Conservation (phyloP, 1,284 basidiomycete species). For the Ustilago esculenta region DNA sequence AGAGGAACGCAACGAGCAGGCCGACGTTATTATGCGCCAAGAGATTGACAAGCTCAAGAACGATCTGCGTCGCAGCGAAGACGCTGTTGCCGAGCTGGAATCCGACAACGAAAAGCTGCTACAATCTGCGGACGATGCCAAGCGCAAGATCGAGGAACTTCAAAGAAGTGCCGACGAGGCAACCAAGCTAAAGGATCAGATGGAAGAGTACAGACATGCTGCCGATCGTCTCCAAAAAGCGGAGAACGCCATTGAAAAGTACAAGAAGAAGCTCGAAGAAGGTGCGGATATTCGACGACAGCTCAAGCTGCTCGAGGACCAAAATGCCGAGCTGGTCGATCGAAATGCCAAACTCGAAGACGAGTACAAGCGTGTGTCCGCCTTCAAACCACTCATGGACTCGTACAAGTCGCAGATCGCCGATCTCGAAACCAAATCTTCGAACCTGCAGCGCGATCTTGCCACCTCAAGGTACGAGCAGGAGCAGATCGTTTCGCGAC, state of each 20-base stretch:
- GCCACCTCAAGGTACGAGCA: slow-evolving; percentile 52
- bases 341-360: slow-evolving; percentile 89
- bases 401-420: slow-evolving; percentile 88
- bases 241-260: slow-evolving; percentile 98
- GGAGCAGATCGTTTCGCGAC: slow-evolving; percentile 48
- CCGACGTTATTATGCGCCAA: slow-evolving; percentile 50
- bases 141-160: slow-evolving; percentile 77
- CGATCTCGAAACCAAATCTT: slow-evolving; percentile 79
- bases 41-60: slow-evolving; percentile 57
- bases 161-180: slow-evolving; percentile 80
- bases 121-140: slow-evolving; percentile 29
- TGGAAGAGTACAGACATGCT: slow-evolving; percentile 83
- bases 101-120: slow-evolving; percentile 49
- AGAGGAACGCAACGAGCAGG: slow-evolving; percentile 40
- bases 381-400: slow-evolving; percentile 88
- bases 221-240: slow-evolving; percentile 90
- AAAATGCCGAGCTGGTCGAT: slow-evolving; percentile 90
- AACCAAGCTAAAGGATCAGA: slow-evolving; percentile 83
- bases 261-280: slow-evolving; percentile 97
- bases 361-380: slow-evolving; percentile 84
- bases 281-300: slow-evolving; percentile 85
- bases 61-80: slow-evolving; percentile 54
- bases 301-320: slow-evolving; percentile 86
- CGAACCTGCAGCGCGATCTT: slow-evolving; percentile 74
- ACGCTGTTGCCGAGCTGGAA: slow-evolving; percentile 56